Evolutionary conservation across 768 basidiomycete species (phyloP).

Genomic region (Amanita fuliginea): DNA sequence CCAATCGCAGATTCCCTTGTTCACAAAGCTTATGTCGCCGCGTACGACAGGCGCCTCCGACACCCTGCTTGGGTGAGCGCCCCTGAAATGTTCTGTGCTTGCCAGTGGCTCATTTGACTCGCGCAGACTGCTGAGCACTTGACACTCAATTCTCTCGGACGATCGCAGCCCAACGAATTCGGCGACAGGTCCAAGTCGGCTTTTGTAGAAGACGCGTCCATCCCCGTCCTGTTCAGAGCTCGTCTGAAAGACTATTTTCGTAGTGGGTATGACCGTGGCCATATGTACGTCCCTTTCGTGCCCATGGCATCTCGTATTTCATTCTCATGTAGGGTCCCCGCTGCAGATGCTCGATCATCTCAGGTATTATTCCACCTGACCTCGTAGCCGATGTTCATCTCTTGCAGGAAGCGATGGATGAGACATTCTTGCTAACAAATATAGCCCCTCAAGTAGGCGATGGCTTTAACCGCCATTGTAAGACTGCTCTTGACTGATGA

Average conservation of each 20-base stretch:
- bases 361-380: slow-evolving; percentile 38
- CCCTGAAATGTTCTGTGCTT: not conserved
- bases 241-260: slow-evolving; percentile 81
- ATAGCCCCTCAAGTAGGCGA: slow-evolving; percentile 98
- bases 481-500: slow-evolving; percentile 11
- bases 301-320: not conserved
- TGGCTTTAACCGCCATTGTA: slow-evolving; percentile 96
- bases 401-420: slow-evolving; percentile 78
- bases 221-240: slow-evolving; percentile 74
- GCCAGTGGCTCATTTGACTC: not conserved
- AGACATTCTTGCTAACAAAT: slow-evolving; percentile 91
- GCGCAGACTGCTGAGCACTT: slow-evolving; percentile 89
- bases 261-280: slow-evolving; percentile 93
- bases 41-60: slow-evolving; percentile 80
- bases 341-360: slow-evolving; percentile 88
- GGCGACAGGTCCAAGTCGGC: slow-evolving; percentile 68
- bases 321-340: slow-evolving; percentile 62
- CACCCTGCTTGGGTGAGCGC: slow-evolving; percentile 86
- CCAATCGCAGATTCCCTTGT: slow-evolving; percentile 74
- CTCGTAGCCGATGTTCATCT: not conserved
- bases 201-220: slow-evolving; percentile 74
- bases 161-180: slow-evolving; percentile 24
- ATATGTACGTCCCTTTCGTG: slow-evolving; percentile 56
- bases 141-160: slow-evolving; percentile 63
- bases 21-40: slow-evolving; percentile 77